Conservation (phyloP, 768 basidiomycete genomes). For the Porpolomopsis calyptriformis region DNA sequence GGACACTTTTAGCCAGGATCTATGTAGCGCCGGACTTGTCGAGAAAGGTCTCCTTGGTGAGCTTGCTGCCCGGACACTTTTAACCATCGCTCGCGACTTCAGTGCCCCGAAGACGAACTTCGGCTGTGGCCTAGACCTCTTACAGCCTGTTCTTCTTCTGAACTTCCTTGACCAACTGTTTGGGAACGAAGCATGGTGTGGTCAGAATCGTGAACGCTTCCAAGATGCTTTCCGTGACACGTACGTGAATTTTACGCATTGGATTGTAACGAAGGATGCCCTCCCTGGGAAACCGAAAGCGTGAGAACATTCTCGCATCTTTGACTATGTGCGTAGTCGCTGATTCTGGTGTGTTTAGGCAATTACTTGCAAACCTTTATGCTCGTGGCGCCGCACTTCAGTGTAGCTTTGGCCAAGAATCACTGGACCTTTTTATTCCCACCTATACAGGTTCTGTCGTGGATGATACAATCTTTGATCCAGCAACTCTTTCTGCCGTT, state of each 20-base stretch:
- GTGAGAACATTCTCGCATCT: slow-evolving; percentile 4
- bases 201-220: neutral
- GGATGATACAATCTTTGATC: slow-evolving; percentile 6
- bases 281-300: slow-evolving; percentile 8
- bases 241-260: slow-evolving; percentile 16
- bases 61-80: slow-evolving; percentile 10
- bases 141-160: slow-evolving; percentile 4
- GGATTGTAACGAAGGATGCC: slow-evolving; percentile 12
- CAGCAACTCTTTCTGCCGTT: slow-evolving; percentile 10
- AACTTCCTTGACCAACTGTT: slow-evolving; percentile 3
- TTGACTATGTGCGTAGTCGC: neutral
- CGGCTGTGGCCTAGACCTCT: neutral
- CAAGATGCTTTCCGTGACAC: slow-evolving; percentile 8
- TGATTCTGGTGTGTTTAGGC: slow-evolving; percentile 9
- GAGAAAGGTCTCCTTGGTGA: slow-evolving; percentile 13
- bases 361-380: slow-evolving; percentile 10
- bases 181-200: neutral
- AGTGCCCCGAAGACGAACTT: slow-evolving; percentile 7
- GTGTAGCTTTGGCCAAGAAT: too few relatives aligned
- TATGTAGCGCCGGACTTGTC: slow-evolving; percentile 11
- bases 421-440: slow-evolving; percentile 10
- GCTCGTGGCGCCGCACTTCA: too few relatives aligned
- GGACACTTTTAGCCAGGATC: slow-evolving; percentile 9
- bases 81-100: slow-evolving; percentile 11
- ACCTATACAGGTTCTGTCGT: slow-evolving; percentile 10